Base-by-base conservation (phyloP, 495 filamentous ascomycete genomes). In the Lasiosphaeris hirsuta region DNA sequence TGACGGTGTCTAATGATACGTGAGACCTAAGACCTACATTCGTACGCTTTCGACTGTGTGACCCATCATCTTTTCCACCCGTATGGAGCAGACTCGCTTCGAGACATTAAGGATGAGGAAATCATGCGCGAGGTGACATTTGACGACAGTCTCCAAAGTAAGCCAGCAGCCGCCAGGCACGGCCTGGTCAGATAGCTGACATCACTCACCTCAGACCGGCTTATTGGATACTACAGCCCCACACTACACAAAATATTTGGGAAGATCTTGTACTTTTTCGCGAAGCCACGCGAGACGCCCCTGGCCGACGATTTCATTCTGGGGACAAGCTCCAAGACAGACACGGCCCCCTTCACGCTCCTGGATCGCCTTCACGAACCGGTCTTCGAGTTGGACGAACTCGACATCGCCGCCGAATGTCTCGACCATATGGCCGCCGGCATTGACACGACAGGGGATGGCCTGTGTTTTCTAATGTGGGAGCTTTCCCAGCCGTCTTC, bases 371-470 rank as follows among this genome's bases (percentile, higher is more conserved):
- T 80, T 37, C 71, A 76, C 3, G 46, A 65, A 51, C 14, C 58
- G 36, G 37, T 6, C 11, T 38, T 41, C 42, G 3, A 51, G 8
- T 60, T 77, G 57, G 69, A 75, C 13, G 52, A 68, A 0, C 59
- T 76, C 7, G 76, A 79, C 54, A 71, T 75, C 42, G 74, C 76
- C 0, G 76, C 76, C 48, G 77, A 80, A 40, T 75, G 74, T 44
- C 69, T 79, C 43, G 77, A 80, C 49, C 77, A 80, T 60, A 77
- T 79, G 74, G 82, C 77, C 0, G 85, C 85, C 0, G 85, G 85
- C 1, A 86, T 87, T 56, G 85, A 87, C 59, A 88, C 85, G 2
- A 87, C 84, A 0, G 84, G 84, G 34, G 84, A 87, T 62, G 81
- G 77, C 0, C 69, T 87, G 0, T 86, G 82, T 56, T 86, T 87